phyloP scores from a whole-genome alignment of 2,329 filamentous ascomycete species.

The Mariannaea sp. region DNA sequence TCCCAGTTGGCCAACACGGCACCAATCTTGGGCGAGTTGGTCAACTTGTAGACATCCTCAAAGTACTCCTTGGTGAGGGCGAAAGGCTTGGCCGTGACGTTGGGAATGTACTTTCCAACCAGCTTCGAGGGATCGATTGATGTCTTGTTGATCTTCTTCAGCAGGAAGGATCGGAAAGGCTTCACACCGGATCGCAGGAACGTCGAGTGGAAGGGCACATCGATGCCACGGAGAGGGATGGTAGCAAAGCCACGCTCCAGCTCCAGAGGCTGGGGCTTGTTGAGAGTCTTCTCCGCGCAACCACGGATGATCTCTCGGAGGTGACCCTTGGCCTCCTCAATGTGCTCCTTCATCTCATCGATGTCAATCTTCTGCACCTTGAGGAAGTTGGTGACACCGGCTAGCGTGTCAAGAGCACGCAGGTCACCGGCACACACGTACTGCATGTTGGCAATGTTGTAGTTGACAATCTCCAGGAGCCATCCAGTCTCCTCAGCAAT shows the following conservation, averaged over 20 bases:
- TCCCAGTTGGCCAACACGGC: slow-evolving; percentile 87
- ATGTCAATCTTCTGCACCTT: slow-evolving; percentile 98
- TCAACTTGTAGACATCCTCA: slow-evolving; percentile 95
- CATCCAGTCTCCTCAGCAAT: slow-evolving; percentile 92
- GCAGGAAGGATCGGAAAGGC: slow-evolving; percentile 95
- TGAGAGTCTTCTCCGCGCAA: slow-evolving; percentile 82
- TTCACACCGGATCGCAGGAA: slow-evolving; percentile 98
- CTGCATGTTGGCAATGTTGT: slow-evolving; percentile 79
- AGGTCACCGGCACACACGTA: slow-evolving; percentile 75
- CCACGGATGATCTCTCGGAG: slow-evolving; percentile 89
- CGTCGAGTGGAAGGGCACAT: slow-evolving; percentile 98
- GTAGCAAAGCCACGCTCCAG: slow-evolving; percentile 96
- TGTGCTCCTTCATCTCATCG: slow-evolving; percentile 83
- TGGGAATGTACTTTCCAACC: slow-evolving; percentile 98
- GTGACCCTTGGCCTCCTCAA: slow-evolving; percentile 90
- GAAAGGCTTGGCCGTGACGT: slow-evolving; percentile 95
- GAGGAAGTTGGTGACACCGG: slow-evolving; percentile 89
- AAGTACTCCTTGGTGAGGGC: slow-evolving; percentile 98
- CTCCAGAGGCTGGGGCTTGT: slow-evolving; percentile 86
- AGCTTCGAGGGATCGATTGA: slow-evolving; percentile 97
- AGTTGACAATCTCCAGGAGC: slow-evolving; percentile 99
- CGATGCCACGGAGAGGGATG: slow-evolving; percentile 94
- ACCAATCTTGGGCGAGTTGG: slow-evolving; percentile 79
- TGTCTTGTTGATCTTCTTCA: slow-evolving; percentile 99
- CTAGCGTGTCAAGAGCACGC: slow-evolving; percentile 71